Base-by-base conservation (phyloP, 2,329 filamentous ascomycete genomes). In the Trichoderma oligosporum region DNA sequence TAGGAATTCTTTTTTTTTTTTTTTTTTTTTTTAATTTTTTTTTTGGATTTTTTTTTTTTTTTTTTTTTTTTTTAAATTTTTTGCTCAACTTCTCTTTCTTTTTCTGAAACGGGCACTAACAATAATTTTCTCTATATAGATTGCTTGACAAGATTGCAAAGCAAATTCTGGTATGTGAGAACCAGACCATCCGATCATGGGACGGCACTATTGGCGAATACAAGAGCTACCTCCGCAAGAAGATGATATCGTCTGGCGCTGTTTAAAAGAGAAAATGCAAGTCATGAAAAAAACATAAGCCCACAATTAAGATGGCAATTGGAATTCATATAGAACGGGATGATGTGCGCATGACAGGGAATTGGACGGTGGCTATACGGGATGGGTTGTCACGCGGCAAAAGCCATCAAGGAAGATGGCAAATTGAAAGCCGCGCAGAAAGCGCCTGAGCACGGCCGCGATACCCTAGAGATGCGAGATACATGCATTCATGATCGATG, bases 101-200 rank as follows among this genome's bases (percentile, higher is more conserved):
- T n/a, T n/a, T n/a, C n/a, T n/a, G n/a, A n/a, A n/a, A n/a, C n/a
- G n/a, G n/a, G n/a, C n/a, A n/a, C n/a, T n/a, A n/a, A n/a, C n/a
- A n/a, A n/a, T 14, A 38, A 41, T 70, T 63, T 67, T 49, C 12
- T 29, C 33, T 11, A 4, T 35, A 57, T 58, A 95, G 93, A 81
- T 81, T 99, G 69, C 86, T 99, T 64, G 94, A 99, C 84, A 97
- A 96, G 82, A 97, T 99, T 74, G 94, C 94, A 67, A 99, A 99
- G 83, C 91, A 99, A 75, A 99, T 99, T 76, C 86, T 99, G 78
- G 94, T 99, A 57, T 99, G 95, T 77, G 94, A 99, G 79, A 91
- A 99, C 85, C 91, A 92, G 83, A 92, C 91, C 12, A 91, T 97
- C 67, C 86, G 82, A 67, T 78, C 84, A 68, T 99, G 94, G 94